Percentiles rank a stretch among this genome's conserved stretches.
These are phyloP conservation scores for Allodekkera sacchari DNA, from an alignment of 805 yeast species.

Conservation along the genomic window DNA sequence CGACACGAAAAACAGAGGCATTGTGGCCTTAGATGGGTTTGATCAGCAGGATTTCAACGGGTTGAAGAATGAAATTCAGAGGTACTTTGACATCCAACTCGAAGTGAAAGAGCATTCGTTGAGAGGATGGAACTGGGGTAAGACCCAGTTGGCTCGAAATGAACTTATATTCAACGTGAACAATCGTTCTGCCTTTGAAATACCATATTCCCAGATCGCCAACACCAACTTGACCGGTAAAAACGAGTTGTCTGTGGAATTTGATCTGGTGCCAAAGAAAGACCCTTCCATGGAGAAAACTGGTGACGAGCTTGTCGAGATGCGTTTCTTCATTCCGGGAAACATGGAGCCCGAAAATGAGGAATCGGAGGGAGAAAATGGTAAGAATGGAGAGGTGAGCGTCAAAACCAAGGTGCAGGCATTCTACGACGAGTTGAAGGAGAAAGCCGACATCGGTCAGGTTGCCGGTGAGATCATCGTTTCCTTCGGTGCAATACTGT, in stretches of 20 bases:
- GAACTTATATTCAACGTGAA: slow-evolving; percentile 82
- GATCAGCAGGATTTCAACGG: slow-evolving; percentile 74
- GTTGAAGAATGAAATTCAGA: slow-evolving; percentile 74
- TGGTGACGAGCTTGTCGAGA: slow-evolving; percentile 94
- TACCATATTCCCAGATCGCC: slow-evolving; percentile 72
- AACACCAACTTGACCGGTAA: slow-evolving; percentile 88
- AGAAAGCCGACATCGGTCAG: slow-evolving; percentile 89
- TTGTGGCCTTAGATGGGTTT: slow-evolving; percentile 85
- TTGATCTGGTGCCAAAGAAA: slow-evolving; percentile 41
- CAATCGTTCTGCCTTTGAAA: slow-evolving; percentile 84
- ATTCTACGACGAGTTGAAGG: slow-evolving; percentile 86
- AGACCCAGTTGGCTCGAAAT: slow-evolving; percentile 82
- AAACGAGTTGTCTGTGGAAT: slow-evolving; percentile 87
- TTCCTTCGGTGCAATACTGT: slow-evolving; percentile 81
- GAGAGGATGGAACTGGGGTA: slow-evolving; percentile 99
- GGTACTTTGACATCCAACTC: slow-evolving; percentile 61
- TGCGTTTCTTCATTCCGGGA: slow-evolving; percentile 93
- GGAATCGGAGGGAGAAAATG: slow-evolving; percentile 15
- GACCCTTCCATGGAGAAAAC: slow-evolving; percentile 49
- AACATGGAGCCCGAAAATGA: slow-evolving; percentile 24
- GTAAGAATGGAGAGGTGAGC: slow-evolving; percentile 19
- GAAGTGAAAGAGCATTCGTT: slow-evolving; percentile 87
- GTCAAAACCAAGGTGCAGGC: slow-evolving; percentile 69
- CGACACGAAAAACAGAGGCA: slow-evolving; percentile 84
- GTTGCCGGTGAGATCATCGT: slow-evolving; percentile 93